Percentiles rank a stretch among this genome's conserved stretches.
Conservation (phyloP, 1,139 yeast genomes). For the Arxiozyma slooffiae region DNA sequence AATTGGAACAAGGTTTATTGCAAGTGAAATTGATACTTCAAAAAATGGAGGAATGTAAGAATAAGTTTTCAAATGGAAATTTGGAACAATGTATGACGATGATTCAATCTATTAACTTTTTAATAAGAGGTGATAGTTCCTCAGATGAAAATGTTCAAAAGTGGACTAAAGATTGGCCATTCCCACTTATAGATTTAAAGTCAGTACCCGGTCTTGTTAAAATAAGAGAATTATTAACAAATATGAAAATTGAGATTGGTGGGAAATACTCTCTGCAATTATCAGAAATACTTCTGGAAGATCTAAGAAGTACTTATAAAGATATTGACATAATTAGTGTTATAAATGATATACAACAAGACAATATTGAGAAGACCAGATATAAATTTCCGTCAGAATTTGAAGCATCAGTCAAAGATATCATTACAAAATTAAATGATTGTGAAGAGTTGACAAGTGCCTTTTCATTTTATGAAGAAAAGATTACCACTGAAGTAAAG, state of each 20-base stretch:
- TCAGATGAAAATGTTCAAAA: constrained; percentile 29
- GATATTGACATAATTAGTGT: constrained; percentile 43
- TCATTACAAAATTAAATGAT: constrained; percentile 47
- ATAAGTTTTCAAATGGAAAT: constrained; percentile 37
- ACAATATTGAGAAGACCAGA: constrained; percentile 18
- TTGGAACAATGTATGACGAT: constrained; percentile 42
- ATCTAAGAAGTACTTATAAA: constrained; percentile 49
- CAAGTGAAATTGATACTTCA: constrained; percentile 49
- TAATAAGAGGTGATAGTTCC: constrained; percentile 44
- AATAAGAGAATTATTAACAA: constrained; percentile 43
- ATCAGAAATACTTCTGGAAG: constrained; percentile 45
- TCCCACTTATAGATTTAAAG: constrained; percentile 43
- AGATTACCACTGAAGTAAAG: constrained; percentile 60
- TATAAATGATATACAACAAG: constrained; percentile 38
- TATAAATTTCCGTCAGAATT: constrained; percentile 18
- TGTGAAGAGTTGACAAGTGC: constrained; percentile 60
- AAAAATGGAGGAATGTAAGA: constrained; percentile 45
- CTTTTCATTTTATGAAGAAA: constrained; percentile 57
- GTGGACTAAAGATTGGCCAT: constrained; percentile 40
- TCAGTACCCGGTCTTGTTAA: constrained; percentile 50
- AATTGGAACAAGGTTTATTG: constrained; percentile 52
- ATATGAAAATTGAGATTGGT: constrained; percentile 53
- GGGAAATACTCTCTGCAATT: constrained; percentile 53
- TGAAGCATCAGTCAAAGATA: constrained; percentile 34
- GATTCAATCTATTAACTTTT: constrained; percentile 46